Evolutionary conservation across 768 basidiomycete genomes (phyloP).

Genomic region (Agaricus sinodeliciosus): DNA sequence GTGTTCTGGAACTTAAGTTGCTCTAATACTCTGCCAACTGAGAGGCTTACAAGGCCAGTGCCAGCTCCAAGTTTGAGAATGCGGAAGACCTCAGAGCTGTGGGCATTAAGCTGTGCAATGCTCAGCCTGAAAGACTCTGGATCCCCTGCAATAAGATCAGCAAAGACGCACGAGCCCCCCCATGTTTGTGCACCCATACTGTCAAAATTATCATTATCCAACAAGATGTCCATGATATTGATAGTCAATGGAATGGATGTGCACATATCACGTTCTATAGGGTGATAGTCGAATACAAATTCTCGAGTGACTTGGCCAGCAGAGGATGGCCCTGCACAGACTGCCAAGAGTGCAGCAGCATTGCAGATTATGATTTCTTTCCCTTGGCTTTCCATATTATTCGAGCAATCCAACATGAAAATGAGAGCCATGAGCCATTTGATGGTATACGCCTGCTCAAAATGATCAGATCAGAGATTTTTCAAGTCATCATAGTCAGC

Average conservation of each 20-base stretch:
- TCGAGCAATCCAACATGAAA: slow-evolving; percentile 23
- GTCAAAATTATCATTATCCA: slow-evolving; percentile 61
- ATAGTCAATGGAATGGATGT: slow-evolving; percentile 24
- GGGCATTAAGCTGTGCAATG: background rate
- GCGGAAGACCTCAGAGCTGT: slow-evolving; percentile 21
- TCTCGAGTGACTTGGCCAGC: slow-evolving; percentile 51
- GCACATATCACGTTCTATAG: background rate
- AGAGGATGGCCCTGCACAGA: slow-evolving; percentile 56
- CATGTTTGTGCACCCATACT: slow-evolving; percentile 86
- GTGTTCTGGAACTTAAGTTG: background rate
- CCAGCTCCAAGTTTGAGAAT: slow-evolving; percentile 81
- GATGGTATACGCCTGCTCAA: slow-evolving; percentile 64
- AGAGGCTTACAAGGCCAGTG: slow-evolving; percentile 72
- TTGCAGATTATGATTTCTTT: slow-evolving; percentile 37
- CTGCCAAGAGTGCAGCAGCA: slow-evolving; percentile 58
- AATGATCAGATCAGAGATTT: slow-evolving; percentile 45
- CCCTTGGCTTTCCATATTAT: slow-evolving; percentile 13
- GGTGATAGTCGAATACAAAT: slow-evolving; percentile 35
- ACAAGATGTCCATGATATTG: slow-evolving; percentile 57
- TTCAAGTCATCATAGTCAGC: slow-evolving; percentile 13
- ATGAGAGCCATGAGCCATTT: slow-evolving; percentile 73
- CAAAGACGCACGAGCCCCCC: slow-evolving; percentile 79
- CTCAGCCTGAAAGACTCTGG: slow-evolving; percentile 42
- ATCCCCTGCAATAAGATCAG: slow-evolving; percentile 60
- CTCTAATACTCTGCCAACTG: slow-evolving; percentile 24